A percentile compares a stretch with the other conserved stretches of the same genome.
phyloP scores from a whole-genome alignment of 805 yeast genomes.

The Zygosaccharomyces bisporus region DNA sequence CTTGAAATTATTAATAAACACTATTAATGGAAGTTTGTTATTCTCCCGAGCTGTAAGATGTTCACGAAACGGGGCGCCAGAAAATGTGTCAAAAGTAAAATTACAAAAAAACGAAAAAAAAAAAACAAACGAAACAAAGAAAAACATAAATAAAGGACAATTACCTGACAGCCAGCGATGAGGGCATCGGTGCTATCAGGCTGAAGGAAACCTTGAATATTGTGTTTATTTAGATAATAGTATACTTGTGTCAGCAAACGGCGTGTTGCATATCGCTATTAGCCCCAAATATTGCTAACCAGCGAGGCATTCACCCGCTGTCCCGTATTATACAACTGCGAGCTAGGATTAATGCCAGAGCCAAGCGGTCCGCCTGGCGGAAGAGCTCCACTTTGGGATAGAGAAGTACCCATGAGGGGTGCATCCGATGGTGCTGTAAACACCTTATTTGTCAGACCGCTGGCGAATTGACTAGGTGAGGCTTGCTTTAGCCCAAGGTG shows the following conservation, averaged over 20 bases:
- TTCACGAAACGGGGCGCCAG: slow-evolving; percentile 1
- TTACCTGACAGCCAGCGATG: neutral
- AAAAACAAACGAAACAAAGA: neutral
- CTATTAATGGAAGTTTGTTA: neutral
- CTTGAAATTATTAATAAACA: no score
- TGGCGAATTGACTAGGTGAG: neutral
- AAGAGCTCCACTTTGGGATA: neutral
- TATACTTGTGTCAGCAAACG: neutral
- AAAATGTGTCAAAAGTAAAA: slow-evolving; percentile 3
- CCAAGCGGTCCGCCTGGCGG: neutral
- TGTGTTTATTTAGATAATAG: neutral
- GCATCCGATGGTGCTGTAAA: neutral
- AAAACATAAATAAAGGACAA: neutral
- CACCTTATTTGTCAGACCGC: neutral
- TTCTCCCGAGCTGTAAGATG: neutral
- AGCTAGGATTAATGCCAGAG: slow-evolving; percentile 3
- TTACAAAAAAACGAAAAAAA: neutral
- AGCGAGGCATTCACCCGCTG: slow-evolving; percentile 13
- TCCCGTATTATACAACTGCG: slow-evolving; percentile 11
- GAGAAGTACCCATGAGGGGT: neutral
- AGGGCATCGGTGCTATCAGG: neutral
- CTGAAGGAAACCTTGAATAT: neutral
- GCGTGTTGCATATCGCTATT: neutral
- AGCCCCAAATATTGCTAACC: slow-evolving; percentile 22
- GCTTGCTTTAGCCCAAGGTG: slow-evolving; percentile 1